A percentile compares a stretch with the other conserved stretches of the same genome.
Evolutionary conservation across 2,329 filamentous ascomycete genomes (phyloP).

Genomic region (Pseudopyricularia javanii): DNA sequence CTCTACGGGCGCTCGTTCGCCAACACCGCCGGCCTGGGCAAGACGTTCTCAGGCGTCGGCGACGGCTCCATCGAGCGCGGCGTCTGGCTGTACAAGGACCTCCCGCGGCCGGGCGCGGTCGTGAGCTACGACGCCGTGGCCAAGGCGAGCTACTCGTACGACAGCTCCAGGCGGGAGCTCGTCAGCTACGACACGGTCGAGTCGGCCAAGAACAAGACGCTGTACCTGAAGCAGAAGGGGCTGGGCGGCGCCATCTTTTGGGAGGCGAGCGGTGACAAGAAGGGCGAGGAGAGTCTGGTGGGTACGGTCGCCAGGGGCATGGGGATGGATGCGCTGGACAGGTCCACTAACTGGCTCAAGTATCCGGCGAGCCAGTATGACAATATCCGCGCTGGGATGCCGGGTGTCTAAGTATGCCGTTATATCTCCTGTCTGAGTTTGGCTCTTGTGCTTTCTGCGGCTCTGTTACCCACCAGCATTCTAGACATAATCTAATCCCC

Average conservation of each 20-base stretch:
- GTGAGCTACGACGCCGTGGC: constrained; percentile 44
- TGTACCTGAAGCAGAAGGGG: constrained; percentile 44
- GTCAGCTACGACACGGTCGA: constrained; percentile 56
- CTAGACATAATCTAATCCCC: too few species aligned
- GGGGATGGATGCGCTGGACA: constrained; percentile 36
- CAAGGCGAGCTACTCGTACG: constrained; percentile 62
- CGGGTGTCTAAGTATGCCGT: constrained; percentile 4
- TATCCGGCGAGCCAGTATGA: constrained; percentile 46
- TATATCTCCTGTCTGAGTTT: not conserved
- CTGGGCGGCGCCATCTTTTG: constrained; percentile 77
- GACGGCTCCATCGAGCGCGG: constrained; percentile 45
- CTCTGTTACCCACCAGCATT: not conserved
- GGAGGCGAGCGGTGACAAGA: constrained; percentile 61
- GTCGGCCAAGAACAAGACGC: constrained; percentile 47
- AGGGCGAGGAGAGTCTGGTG: constrained; percentile 43
- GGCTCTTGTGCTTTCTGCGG: not conserved
- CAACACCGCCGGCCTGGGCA: constrained; percentile 54
- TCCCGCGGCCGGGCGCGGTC: constrained; percentile 48
- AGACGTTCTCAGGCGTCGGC: constrained; percentile 50
- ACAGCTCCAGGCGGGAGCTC: constrained; percentile 43
- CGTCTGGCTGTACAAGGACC: constrained; percentile 60
- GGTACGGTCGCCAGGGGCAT: constrained; percentile 31
- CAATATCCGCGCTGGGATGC: constrained; percentile 33
- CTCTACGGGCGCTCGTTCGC: constrained; percentile 70
- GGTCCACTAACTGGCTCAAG: constrained; percentile 34